Evolutionary conservation across 768 basidiomycete genomes (phyloP).

Genomic region (Austroboletus festivus): DNA sequence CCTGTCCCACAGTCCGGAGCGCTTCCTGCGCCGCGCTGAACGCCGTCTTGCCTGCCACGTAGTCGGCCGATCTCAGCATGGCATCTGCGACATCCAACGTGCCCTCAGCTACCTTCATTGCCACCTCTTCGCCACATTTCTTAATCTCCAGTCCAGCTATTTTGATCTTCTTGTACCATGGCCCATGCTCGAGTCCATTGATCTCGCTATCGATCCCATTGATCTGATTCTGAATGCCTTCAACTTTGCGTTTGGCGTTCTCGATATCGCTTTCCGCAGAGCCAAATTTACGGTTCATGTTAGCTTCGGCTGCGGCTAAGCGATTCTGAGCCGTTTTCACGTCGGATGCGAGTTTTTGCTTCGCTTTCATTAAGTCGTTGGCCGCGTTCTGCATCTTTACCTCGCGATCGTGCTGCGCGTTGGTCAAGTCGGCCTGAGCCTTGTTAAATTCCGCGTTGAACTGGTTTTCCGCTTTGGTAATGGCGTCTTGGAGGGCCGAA

Average conservation of each 20-base stretch:
- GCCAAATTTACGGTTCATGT: conserved; percentile 2
- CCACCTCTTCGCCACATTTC: background rate
- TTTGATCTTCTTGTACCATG: background rate
- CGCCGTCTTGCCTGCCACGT: background rate
- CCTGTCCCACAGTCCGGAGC: background rate
- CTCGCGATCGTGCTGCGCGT: conserved; percentile 2
- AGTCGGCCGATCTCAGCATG: background rate
- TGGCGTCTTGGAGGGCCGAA: background rate
- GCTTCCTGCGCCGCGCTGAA: background rate
- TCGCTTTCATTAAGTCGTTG: background rate
- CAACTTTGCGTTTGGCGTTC: background rate
- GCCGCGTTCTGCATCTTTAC: conserved; percentile 1
- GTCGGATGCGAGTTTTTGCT: background rate
- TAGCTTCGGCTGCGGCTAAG: background rate
- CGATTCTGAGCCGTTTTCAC: background rate
- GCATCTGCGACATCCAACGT: background rate
- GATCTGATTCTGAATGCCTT: background rate
- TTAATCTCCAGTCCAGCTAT: background rate
- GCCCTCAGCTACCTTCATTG: background rate
- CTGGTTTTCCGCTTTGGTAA: background rate
- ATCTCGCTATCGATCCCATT: background rate
- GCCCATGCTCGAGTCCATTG: background rate
- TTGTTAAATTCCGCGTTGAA: background rate
- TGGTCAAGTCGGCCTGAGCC: background rate
- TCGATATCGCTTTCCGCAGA: background rate